Base-by-base conservation (phyloP, 73 alveolate genomes). In the Paramecium octaurelia region DNA sequence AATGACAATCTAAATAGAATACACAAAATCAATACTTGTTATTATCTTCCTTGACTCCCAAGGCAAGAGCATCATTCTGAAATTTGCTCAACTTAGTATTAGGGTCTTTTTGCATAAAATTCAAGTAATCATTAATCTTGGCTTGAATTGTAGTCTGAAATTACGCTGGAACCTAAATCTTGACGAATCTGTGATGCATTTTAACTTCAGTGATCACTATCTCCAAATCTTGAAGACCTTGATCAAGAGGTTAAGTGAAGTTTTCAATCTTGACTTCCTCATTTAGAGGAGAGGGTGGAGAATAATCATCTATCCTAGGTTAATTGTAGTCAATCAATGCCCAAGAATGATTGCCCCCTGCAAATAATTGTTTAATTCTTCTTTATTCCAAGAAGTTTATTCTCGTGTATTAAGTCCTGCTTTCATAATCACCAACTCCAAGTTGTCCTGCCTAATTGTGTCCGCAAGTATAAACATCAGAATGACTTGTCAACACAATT, bases 261-360 rank as follows among this genome's bases (percentile, higher is more conserved):
- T 40, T 24, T 18, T 80, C 91, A 44, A 80, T 42, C 20, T 80
- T 80, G 0, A 43, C 43, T 42, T 54, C 89, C 31, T 68, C 83
- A 42, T 48, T 54, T 44, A 93, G 21, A 5, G 95, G 97, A 36
- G 93, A 71, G 7, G 96, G 96, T 6, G 94, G 95, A 86, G 93
- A 48, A 88, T 92, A 95, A 86, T 86, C 95, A 9, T 94, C 97
- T 94, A 96, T 97, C 54, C 96, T 85, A 50, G 99, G 99, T 68
- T 92, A 60, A 50, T 93, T 92, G 21, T 95, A 94, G 92, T 98
- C 99, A 34, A 97, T 86, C 10, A 97, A 92, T 44, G 99, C 97
- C 99, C 99, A 97, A 21, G 99, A 96, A 95, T 97, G 99, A 92
- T 96, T 97, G 16, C 99, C 99, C 9, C 99, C 99, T 18, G 99